Evolutionary conservation across 768 basidiomycete genomes (phyloP).

Genomic region (Russula dissimulans): DNA sequence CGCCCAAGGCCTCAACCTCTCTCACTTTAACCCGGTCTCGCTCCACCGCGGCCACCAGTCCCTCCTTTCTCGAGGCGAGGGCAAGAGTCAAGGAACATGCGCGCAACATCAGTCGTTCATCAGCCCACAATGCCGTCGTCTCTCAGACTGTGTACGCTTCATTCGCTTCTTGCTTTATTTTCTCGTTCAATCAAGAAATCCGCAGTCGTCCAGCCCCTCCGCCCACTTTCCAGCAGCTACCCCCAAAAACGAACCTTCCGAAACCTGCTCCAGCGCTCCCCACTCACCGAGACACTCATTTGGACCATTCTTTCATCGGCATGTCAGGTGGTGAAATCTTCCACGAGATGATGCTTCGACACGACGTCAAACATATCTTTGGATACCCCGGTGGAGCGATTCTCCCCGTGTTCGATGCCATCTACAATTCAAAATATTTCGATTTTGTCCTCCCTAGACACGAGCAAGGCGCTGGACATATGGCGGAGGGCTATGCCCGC

Average conservation of each 20-base stretch:
- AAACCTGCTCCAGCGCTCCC: slow-evolving; percentile 29
- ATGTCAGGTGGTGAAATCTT: slow-evolving; percentile 96
- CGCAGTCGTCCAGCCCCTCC: slow-evolving; percentile 53
- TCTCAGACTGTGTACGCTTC: slow-evolving; percentile 50
- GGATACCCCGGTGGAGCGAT: slow-evolving; percentile 98
- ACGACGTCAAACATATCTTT: slow-evolving; percentile 92
- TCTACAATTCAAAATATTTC: slow-evolving; percentile 91
- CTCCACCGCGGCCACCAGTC: slow-evolving; percentile 38
- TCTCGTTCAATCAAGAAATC: neutral
- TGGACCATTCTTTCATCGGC: slow-evolving; percentile 85
- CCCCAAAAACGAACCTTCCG: slow-evolving; percentile 32
- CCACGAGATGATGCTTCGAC: slow-evolving; percentile 99
- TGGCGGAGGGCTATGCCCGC: slow-evolving; percentile 97
- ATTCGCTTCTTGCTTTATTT: neutral
- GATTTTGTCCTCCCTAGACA: slow-evolving; percentile 94
- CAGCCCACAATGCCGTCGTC: slow-evolving; percentile 48
- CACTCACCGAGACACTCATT: slow-evolving; percentile 36
- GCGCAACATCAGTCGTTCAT: slow-evolving; percentile 62
- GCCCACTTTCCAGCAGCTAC: slow-evolving; percentile 45
- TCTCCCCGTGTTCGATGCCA: slow-evolving; percentile 99
- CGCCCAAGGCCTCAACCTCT: slow-evolving; percentile 28
- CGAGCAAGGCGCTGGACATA: slow-evolving; percentile 97
- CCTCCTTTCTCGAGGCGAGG: slow-evolving; percentile 70
- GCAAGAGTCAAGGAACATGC: slow-evolving; percentile 72
- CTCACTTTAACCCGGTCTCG: slow-evolving; percentile 38